Evolutionary conservation across 2,329 filamentous ascomycete genomes (phyloP), one percentile per base, ranked within the genome.

Genomic region (Penicillium sp.): DNA sequence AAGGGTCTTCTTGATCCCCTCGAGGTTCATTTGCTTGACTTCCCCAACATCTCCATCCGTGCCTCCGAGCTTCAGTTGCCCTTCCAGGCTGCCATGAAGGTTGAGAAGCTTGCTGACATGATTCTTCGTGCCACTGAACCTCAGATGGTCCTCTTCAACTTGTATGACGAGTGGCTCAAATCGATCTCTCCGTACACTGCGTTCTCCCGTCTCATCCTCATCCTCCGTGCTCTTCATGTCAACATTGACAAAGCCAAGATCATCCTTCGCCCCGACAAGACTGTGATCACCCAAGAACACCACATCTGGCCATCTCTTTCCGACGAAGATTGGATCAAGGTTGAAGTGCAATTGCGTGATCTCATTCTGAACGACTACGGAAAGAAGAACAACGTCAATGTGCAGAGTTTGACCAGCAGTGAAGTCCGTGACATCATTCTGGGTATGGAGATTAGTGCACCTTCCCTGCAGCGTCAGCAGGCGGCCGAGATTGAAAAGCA

Each of bases 301-400:
- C 94, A 99, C 73, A 99, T 99, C 71, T 99, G 94, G 94, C 94
- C 94, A 1, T 88, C 91, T 0, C 79, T 99, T 52, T 88, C 90
- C 0, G 94, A 99, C 61, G 94, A 99, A 66, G 92, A 96, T 60
- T 99, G 94, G 94, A 94, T 99, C 77, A 97, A 97, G 84, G 91
- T 99, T n/a, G 94, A 99, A 81, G 92, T 92, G 43, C 91, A 96
- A 71, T 81, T 99, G 40, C 88, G 94, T 73, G 94, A 99, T 80
- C 80, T 99, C 62, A 99, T 99, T 67, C 73, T 99, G 64, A 97
- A 97, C 64, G 94, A 99, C 72, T 99, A 99, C 71, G 94, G 94
- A 71, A 99, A 97, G 85, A 99, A 99, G 84, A 99, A 99, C 81
- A 99, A 97, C 66, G 94, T 99, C 79, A 99, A 99, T 67, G 93